These are phyloP conservation scores for Pluteus cervinus DNA, from an alignment of 768 basidiomycete species.

Conservation along the genomic window DNA sequence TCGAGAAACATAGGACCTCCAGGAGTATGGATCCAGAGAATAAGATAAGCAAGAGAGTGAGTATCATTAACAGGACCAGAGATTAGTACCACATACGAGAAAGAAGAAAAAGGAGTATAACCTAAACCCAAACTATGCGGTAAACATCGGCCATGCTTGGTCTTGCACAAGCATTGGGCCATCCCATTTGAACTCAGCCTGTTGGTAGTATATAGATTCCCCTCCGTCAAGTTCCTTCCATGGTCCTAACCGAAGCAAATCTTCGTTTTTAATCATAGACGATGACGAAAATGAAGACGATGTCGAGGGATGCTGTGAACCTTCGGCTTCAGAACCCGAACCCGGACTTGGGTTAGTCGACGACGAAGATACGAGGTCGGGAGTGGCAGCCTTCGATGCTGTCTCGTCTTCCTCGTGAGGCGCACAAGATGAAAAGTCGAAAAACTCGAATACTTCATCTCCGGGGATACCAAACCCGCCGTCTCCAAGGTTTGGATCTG, in stretches of 20 bases:
- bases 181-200: conserved; percentile 9
- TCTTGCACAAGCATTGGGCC: conserved; percentile 8
- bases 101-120: conserved; percentile 1
- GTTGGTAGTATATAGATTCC: conserved; percentile 9
- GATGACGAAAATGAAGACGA: conserved; percentile 1
- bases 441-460: conserved; percentile 7
- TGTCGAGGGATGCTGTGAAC: neutral
- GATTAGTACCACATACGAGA: neutral
- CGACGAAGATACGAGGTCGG: conserved; percentile 12
- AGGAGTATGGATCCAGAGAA: conserved; percentile 6
- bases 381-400: conserved; percentile 5
- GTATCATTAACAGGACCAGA: conserved; percentile 3
- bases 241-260: conserved; percentile 6
- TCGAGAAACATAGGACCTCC: too few species aligned
- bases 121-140: conserved; percentile 6
- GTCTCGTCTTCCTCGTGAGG: conserved; percentile 7
- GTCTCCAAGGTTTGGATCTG: conserved; percentile 4
- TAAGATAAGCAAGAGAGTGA: conserved; percentile 8
- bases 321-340: conserved; percentile 6
- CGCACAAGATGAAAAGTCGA: conserved; percentile 6
- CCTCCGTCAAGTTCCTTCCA: conserved; percentile 9
- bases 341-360: conserved; percentile 22
- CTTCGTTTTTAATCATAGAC: conserved; percentile 7
- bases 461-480: conserved; percentile 1
- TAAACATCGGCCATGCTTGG: conserved; percentile 8